These are phyloP conservation scores for Quercus rubra DNA, from an alignment of 306 rosid species.

Conservation along the genomic window DNA sequence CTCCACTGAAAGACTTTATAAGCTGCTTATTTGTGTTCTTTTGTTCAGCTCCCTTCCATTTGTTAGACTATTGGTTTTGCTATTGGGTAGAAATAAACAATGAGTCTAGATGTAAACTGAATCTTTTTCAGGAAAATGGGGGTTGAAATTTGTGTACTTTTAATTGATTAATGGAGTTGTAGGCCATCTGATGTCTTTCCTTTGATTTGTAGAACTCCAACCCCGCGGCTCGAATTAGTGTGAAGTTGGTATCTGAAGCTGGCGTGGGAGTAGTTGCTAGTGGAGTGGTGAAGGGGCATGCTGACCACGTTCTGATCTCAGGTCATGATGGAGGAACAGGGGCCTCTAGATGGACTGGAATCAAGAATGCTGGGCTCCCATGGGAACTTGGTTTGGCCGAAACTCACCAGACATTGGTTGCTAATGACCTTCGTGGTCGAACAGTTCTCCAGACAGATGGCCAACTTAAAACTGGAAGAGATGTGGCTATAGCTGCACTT, in stretches of 20 bases:
- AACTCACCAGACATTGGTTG: conserved; percentile 97
- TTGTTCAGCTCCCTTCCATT: not conserved
- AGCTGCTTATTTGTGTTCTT: not conserved
- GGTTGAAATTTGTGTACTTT: conserved; percentile 6
- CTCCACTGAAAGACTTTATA: not conserved
- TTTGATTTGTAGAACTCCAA: conserved; percentile 70
- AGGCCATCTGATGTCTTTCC: conserved; percentile 8
- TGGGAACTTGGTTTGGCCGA: conserved; percentile 99
- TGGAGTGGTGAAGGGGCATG: conserved; percentile 99
- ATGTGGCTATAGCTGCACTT: conserved; percentile 95
- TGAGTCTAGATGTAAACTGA: too few species aligned
- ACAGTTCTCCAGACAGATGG: conserved; percentile 97
- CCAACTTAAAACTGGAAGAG: conserved; percentile 98
- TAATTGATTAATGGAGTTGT: not conserved
- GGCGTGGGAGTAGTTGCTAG: conserved; percentile 99
- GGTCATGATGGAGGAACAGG: conserved; percentile 99
- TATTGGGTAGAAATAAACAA: not conserved
- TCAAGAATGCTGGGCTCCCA: conserved; percentile 98
- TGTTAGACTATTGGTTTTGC: not conserved
- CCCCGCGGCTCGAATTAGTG: conserved; percentile 93
- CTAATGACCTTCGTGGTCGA: conserved; percentile 96
- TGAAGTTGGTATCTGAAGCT: conserved; percentile 96
- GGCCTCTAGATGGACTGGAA: conserved; percentile 99
- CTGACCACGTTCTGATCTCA: conserved; percentile 91
- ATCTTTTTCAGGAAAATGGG: not conserved